Percentiles rank a stretch among this genome's conserved stretches.
These are phyloP conservation scores for Entophlyctis luteolus DNA, from an alignment of 192 early-diverging fungal genomes.

Conservation along the genomic window DNA sequence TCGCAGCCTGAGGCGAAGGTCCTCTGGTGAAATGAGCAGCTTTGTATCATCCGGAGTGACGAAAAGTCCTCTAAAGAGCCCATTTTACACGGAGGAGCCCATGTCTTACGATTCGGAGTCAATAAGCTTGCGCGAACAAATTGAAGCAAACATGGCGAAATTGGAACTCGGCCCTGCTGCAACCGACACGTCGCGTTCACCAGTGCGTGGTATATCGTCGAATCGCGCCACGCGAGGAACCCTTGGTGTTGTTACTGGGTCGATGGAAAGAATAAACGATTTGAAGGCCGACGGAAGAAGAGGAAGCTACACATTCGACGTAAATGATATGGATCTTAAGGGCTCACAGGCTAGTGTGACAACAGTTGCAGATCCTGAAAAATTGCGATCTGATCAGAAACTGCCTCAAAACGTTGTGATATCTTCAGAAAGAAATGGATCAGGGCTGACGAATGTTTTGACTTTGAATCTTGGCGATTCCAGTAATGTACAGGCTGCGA, in stretches of 20 bases:
- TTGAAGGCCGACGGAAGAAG: not conserved
- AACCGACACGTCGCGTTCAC: not conserved
- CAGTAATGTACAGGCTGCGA: slow-evolving; percentile 54
- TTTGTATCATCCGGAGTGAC: not conserved
- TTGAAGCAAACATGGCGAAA: slow-evolving; percentile 22
- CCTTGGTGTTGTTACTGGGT: slow-evolving; percentile 5
- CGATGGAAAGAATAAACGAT: not conserved
- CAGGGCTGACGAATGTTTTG: slow-evolving; percentile 27
- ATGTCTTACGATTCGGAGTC: not conserved
- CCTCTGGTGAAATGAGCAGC: slow-evolving; percentile 9
- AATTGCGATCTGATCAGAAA: not conserved
- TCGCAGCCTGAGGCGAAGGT: slow-evolving; percentile 22
- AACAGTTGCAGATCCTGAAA: not conserved
- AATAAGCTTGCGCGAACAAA: slow-evolving; percentile 23
- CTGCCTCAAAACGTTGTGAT: not conserved
- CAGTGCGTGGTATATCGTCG: slow-evolving; percentile 4
- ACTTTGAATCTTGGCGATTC: slow-evolving; percentile 68
- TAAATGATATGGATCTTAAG: slow-evolving; percentile 2
- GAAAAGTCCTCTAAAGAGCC: slow-evolving; percentile 30
- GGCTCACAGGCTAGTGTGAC: not conserved
- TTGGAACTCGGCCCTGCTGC: slow-evolving; percentile 24
- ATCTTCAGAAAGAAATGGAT: not conserved
- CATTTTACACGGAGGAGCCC: slow-evolving; percentile 34
- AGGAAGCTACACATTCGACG: slow-evolving; percentile 21
- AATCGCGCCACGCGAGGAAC: slow-evolving; percentile 1